These are phyloP conservation scores for Didymella lethalis DNA, from an alignment of 2,329 filamentous ascomycete species.

Conservation along the genomic window DNA sequence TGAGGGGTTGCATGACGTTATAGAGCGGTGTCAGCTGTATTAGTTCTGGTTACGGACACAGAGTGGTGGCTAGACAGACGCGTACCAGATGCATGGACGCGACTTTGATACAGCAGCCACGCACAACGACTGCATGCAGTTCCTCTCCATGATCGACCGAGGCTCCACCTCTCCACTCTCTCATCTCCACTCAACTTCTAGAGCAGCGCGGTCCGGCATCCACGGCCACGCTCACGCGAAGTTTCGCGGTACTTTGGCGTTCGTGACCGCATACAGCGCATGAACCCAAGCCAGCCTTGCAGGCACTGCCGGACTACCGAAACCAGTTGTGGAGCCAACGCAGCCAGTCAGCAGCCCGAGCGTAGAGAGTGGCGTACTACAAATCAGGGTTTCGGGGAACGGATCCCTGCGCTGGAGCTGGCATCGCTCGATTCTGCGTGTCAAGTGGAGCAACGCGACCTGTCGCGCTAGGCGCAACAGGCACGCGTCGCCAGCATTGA, in stretches of 20 bases:
- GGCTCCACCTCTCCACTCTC: conserved; percentile 2
- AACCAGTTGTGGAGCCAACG: not conserved
- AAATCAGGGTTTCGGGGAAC: conserved; percentile 13
- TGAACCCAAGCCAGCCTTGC: conserved; percentile 5
- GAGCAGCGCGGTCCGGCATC: conserved; percentile 6
- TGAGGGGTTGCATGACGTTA: not conserved
- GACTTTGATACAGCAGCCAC: not conserved
- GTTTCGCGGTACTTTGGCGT: conserved; percentile 14
- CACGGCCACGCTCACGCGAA: conserved; percentile 5
- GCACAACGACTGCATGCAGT: conserved; percentile 1
- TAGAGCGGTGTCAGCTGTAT: not conserved
- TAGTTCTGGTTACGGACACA: not conserved
- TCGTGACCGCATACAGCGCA: conserved; percentile 1
- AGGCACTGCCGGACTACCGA: conserved; percentile 1
- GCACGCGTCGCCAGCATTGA: conserved; percentile 18
- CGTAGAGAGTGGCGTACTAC: conserved; percentile 17
- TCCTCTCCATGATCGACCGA: not conserved
- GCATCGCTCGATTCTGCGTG: conserved; percentile 7
- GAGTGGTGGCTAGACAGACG: not conserved
- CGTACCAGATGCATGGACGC: conserved; percentile 12
- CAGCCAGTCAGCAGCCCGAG: conserved; percentile 5
- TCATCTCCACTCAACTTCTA: not conserved
- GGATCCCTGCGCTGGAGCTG: conserved; percentile 7
- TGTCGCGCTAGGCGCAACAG: conserved; percentile 5
- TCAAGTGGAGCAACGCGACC: conserved; percentile 8